These are phyloP conservation scores for Closterium sp. DNA, from an alignment of 139 green algal genomes.

Conservation along the genomic window DNA sequence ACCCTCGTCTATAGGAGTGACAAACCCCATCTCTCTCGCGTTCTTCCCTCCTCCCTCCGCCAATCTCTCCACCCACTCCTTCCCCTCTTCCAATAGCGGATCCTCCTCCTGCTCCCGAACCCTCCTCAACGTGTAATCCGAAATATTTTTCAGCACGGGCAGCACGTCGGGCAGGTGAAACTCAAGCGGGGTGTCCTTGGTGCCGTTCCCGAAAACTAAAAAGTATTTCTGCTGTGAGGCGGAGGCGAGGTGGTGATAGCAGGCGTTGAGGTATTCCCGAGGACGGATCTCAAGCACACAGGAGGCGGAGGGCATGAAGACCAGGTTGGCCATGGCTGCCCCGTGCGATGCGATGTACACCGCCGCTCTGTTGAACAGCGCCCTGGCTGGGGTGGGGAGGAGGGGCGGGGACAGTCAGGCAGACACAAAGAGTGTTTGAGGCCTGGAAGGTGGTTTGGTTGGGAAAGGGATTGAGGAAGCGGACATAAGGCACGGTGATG, in stretches of 20 bases:
- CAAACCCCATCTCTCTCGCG: not conserved
- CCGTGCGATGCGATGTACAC: not conserved
- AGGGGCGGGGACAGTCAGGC: not conserved
- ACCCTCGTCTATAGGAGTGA: not conserved
- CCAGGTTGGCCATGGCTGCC: not conserved
- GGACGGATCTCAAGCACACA: conserved; percentile 17
- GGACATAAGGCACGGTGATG: no score
- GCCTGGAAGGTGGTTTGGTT: no score
- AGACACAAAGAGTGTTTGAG: not conserved
- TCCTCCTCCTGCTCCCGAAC: not conserved
- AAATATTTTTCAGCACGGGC: not conserved
- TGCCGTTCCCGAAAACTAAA: not conserved
- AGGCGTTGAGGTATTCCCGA: conserved; percentile 17
- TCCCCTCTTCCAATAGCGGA: not conserved
- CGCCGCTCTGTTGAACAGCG: not conserved
- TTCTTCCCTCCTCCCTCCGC: not conserved
- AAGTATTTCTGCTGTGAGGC: not conserved
- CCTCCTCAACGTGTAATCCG: not conserved
- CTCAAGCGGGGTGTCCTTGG: not conserved
- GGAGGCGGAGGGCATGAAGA: not conserved
- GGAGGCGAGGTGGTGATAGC: conserved; percentile 6
- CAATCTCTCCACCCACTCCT: not conserved
- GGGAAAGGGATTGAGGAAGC: no score
- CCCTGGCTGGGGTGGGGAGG: not conserved
- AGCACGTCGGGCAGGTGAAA: not conserved